Percentiles rank a stretch among this genome's conserved stretches.
Conservation (phyloP, 1,284 basidiomycete species). For the Tremellales sp. region DNA sequence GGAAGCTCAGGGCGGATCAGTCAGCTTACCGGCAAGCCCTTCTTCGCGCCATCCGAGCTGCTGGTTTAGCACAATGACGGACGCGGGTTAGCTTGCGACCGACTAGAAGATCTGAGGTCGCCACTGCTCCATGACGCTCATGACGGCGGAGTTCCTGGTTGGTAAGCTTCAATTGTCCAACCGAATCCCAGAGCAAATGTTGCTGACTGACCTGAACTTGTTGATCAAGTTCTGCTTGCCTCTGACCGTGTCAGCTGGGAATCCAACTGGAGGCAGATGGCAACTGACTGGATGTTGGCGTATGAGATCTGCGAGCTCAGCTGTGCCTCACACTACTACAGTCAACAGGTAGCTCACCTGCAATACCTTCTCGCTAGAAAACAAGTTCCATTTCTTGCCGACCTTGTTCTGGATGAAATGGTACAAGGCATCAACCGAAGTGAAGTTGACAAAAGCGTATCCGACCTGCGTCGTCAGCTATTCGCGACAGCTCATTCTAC, state of each 20-base stretch:
- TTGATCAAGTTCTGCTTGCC: conserved; percentile 44
- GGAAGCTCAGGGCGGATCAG: background rate
- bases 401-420: conserved; percentile 36
- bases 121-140: conserved; percentile 44
- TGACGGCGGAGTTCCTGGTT: conserved; percentile 44
- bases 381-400: conserved; percentile 47
- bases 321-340: background rate
- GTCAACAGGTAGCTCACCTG: conserved; percentile 35
- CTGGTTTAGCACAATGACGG: background rate
- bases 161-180: conserved; percentile 1
- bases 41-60: conserved; percentile 34
- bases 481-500: background rate
- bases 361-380: conserved; percentile 47
- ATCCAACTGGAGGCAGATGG: background rate
- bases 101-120: conserved; percentile 47
- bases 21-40: conserved; percentile 34
- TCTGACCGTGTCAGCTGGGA: conserved; percentile 12
- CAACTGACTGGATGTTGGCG: conserved; percentile 44
- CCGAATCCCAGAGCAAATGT: background rate
- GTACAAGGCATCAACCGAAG: conserved; percentile 31
- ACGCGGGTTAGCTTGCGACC: background rate
- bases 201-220: conserved; percentile 41
- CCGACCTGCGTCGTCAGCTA: conserved; percentile 31
- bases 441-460: conserved; percentile 48
- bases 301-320: conserved; percentile 40